phyloP scores from a whole-genome alignment of 192 early-diverging fungal genomes.

The Endogone sp. region DNA sequence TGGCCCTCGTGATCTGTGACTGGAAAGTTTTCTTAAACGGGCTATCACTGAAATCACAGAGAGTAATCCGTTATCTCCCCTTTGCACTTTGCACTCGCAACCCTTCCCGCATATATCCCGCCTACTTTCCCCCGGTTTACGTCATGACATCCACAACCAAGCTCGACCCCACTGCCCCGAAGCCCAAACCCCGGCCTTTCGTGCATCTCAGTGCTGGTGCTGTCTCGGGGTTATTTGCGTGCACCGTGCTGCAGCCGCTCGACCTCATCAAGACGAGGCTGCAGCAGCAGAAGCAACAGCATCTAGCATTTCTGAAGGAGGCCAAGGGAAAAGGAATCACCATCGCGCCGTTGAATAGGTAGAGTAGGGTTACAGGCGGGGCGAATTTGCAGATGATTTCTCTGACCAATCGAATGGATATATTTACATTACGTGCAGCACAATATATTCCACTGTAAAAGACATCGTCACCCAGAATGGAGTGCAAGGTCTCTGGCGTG shows the following conservation, averaged over 20 bases:
- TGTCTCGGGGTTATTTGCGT: conserved; percentile 70
- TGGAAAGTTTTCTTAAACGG: too few relatives aligned
- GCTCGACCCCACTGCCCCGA: not conserved
- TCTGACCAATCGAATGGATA: too few relatives aligned
- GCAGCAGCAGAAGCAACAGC: conserved; percentile 61
- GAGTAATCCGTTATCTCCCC: not conserved
- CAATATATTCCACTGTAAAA: conserved; percentile 49
- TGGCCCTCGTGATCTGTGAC: not conserved
- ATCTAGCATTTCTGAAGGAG: conserved; percentile 44
- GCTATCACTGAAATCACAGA: too few relatives aligned
- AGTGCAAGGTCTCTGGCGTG: conserved; percentile 74
- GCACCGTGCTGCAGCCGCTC: conserved; percentile 82
- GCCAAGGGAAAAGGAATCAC: conserved; percentile 36
- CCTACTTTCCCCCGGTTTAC: too few relatives aligned
- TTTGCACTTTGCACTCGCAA: too few relatives aligned
- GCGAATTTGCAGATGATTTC: not conserved
- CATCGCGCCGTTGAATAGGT: conserved; percentile 46
- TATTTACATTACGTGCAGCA: conserved; percentile 22
- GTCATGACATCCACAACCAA: not conserved
- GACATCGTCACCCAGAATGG: conserved; percentile 57
- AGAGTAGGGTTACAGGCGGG: not conserved
- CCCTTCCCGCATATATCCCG: too few relatives aligned
- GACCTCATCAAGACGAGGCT: conserved; percentile 83
- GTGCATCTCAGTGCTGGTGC: conserved; percentile 76
- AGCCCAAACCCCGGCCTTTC: conserved; percentile 23